phyloP scores from a whole-genome alignment of 306 rosid species.

The Castanea mollissima region DNA sequence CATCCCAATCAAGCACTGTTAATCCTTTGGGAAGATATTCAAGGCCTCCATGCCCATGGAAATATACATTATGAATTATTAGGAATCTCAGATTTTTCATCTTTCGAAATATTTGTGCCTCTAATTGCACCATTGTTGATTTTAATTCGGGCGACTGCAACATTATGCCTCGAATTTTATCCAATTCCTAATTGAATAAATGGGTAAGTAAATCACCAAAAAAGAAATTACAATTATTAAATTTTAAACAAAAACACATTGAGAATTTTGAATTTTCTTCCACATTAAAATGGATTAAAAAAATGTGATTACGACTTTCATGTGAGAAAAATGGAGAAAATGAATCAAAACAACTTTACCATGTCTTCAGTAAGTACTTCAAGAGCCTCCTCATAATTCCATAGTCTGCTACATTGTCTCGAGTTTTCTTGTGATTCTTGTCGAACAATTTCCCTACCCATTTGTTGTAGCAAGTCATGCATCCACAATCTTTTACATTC shows the following conservation, averaged over 20 bases:
- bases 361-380: background rate
- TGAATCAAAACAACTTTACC: background rate
- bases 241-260: too few relatives aligned
- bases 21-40: background rate
- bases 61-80: background rate
- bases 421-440: slow-evolving; percentile 1
- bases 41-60: background rate
- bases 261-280: too few relatives aligned
- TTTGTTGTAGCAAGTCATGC: too few relatives aligned
- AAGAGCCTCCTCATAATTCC: slow-evolving; percentile 8
- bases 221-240: too few relatives aligned
- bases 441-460: background rate
- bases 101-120: background rate
- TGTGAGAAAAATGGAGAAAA: background rate
- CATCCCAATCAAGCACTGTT: background rate
- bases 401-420: slow-evolving; percentile 17
- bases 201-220: background rate
- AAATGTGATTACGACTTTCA: too few relatives aligned
- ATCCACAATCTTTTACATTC: accelerated
- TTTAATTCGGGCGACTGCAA: background rate
- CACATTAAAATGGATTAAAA: too few relatives aligned
- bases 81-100: background rate
- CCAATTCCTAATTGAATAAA: background rate
- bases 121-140: background rate
- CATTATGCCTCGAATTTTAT: too few relatives aligned